These are phyloP conservation scores for Gymnopilus dilepis DNA, from an alignment of 768 basidiomycete species.

Conservation along the genomic window DNA sequence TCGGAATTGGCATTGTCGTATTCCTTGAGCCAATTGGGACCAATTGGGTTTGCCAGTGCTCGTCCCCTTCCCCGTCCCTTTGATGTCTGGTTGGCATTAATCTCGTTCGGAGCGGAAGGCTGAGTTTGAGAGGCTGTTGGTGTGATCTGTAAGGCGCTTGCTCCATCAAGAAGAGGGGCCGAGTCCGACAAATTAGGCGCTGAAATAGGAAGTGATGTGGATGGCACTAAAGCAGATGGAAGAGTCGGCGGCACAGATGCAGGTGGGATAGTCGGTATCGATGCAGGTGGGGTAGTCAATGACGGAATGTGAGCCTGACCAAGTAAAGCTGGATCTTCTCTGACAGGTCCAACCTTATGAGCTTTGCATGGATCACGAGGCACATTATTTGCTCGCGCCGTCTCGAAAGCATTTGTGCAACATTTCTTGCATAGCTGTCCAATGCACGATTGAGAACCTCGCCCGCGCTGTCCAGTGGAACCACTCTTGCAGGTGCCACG, in stretches of 20 bases:
- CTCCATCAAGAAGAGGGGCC: no score
- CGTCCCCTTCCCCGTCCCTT: background rate
- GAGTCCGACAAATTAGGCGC: no score
- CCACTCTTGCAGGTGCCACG: background rate
- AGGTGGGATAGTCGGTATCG: no score
- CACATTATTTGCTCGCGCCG: background rate
- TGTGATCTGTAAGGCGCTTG: no score
- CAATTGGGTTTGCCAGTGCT: slow-evolving; percentile 9
- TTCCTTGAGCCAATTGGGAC: slow-evolving; percentile 4
- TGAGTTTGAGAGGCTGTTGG: no score
- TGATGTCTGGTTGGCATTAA: background rate
- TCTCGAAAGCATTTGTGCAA: background rate
- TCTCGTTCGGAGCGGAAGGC: no score
- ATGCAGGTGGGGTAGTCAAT: no score
- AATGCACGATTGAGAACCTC: slow-evolving; percentile 7
- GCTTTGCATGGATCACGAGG: slow-evolving; percentile 16
- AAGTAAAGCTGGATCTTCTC: no score
- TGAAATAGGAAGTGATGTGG: no score
- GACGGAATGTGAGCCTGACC: no score
- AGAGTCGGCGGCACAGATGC: no score
- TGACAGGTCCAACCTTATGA: slow-evolving; percentile 8
- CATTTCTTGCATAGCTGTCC: slow-evolving; percentile 12
- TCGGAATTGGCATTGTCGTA: slow-evolving; percentile 3
- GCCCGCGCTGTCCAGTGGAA: background rate
- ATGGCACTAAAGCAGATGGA: no score